Base-by-base conservation (phyloP, 1,139 yeast genomes). In the Blastobotrys illinoisensis region DNA sequence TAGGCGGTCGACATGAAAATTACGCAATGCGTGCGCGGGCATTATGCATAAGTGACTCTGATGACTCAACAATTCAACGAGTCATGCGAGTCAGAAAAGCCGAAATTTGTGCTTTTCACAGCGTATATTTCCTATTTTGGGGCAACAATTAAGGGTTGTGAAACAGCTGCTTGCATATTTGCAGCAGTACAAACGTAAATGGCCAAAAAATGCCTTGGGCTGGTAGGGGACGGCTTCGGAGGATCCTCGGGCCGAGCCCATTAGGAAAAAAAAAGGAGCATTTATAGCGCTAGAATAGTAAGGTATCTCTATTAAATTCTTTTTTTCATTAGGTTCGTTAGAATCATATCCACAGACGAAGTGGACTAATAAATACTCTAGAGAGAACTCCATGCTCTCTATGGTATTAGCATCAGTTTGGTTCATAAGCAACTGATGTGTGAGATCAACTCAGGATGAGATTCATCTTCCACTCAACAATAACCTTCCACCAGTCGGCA, bases 381-480 rank as follows among this genome's bases (percentile, higher is more conserved):
- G 40, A 32, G 40, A 32, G 40, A 26, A 9, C 4, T 26, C 3
- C 9, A 3, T 7, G 13, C 16, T 32, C 40, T 32, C 40, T 11
- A 32, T 32, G 40, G 40, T 11, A 32, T 32, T 32, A 6, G 11
- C 40, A 32, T 32, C 40, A 32, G 40, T 32, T 32, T 32, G 40
- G 40, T 13, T 32, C 40, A 32, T 32, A 32, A 13, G 16, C 40
- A 32, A 32, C 40, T 11, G 11, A 32, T 32, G 16, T n/a, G 40
- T 32, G 16, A 26, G 32, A 26, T 32, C 7, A 32, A n/a, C 40
- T 32, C 60, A 88, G 72, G 93, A 88, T 86, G 57, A 88, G 77
- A 63, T 86, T 86, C 80, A 88, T 86, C 64, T 85, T 90, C 95
- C 95, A 87, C 60, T 88, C 96, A 50, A 79, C 78, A 50, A 86